Base-by-base conservation (phyloP, 345 rosid genomes). In the Aethionema arabicum region DNA sequence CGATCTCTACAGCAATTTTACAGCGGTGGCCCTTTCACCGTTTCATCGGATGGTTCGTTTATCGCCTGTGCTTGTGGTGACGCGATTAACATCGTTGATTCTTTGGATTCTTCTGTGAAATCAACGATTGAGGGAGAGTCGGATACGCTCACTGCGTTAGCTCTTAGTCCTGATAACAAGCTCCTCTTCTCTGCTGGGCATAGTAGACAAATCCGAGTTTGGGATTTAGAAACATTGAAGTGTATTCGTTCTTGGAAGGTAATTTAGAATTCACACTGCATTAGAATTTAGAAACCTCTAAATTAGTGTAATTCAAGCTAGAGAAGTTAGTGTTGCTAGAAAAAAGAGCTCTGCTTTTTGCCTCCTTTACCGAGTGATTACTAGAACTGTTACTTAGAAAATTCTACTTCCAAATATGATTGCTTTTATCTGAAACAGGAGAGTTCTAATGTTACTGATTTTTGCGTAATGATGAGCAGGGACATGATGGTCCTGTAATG, bases 241-340 rank as follows among this genome's bases (percentile, higher is more conserved):
- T 84, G 97, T 58, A 61, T 84, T 13, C 95, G 99, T 43, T 82
- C 97, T 32, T 93, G 96, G 99, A 87, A 90, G 97, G 97, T 89
- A 66, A 11, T 13, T 37, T 15, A 4, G 11, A 44, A 16, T 7
- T 35, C 15, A 4, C 15, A 21, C 1, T 35, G 61, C 16, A 41
- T 49, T 8, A 43, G 11, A 29, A 32, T 21, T 1, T 21, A 21
- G 27, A 21, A 21, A 21, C 27, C 27, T 21, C 27, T 1, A 21
- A 21, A 21, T 21, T 21, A 21, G 27, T 21, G 27, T 21, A 21
- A 21, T 21, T 21, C 27, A 21, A 21, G 27, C 27, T 21, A 1
- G 27, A 21, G 2, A 21, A 21, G 27, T 1, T 21, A 21, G 2
- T 21, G 27, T 21, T 21, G 2, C 27, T 1, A 21, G 27, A 31